Base-by-base conservation (phyloP, 2,329 filamentous ascomycete genomes). In the Exophiala oligosperma region DNA sequence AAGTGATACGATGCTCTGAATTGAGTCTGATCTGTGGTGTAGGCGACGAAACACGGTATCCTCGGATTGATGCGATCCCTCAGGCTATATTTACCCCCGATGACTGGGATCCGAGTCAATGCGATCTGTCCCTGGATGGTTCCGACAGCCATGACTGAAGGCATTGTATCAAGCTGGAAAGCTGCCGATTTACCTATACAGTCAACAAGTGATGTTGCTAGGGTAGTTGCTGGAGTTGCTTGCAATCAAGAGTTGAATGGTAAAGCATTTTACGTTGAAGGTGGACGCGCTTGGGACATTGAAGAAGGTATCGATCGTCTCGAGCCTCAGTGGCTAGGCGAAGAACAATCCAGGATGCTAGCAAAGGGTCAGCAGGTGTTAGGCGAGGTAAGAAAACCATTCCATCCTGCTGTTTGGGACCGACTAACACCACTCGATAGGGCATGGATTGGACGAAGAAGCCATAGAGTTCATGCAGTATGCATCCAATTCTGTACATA, bases 31-130 rank as follows among this genome's bases (percentile, higher is more conserved):
- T 5, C 32, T 21, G 28, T 47, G 17, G 17, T 57, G 49, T 54
- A 35, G 29, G 29, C 78, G 0, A 71, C 74, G 4, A 81, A 82
- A 62, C 79, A 81, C 59, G 79, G 76, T 9, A 73, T 82, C 0
- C 70, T 78, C 28, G 79, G 79, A 0, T 68, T 81, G 12, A 78
- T 81, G 77, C 72, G 79, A 21, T 72, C 74, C 5, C 66, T 81
- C 35, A 70, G 76, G 41, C 64, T 63, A 54, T 74, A 68, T 54
- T 60, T 71, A 40, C 64, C 67, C 9, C 64, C 63, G 3, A 69
- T 71, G 1, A 46, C 29, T 9, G 49, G 71, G 40, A 71, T 78
- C 41, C 70, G 76, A 6, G 72, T 77, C 49, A 79, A 78, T 57
- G 72, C 71, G 0, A 68, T 79, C 35, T 77, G 50, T 37, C 58